Evolutionary conservation across 1,284 basidiomycete genomes (phyloP).

Genomic region (Mycena sp.): DNA sequence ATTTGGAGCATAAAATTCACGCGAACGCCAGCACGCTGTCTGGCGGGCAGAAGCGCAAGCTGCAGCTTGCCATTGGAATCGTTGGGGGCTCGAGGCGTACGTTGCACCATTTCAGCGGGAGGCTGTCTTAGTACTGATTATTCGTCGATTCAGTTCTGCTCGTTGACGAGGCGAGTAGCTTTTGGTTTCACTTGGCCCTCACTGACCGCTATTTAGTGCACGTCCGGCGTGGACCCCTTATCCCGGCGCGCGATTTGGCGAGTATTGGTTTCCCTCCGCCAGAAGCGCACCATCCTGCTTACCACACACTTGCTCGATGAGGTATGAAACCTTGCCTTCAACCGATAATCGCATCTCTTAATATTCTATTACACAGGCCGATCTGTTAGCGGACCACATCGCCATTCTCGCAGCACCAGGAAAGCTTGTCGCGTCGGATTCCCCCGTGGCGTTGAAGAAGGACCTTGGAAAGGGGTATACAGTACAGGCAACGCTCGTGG

Average conservation of each 20-base stretch:
- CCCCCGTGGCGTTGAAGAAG: slow-evolving; percentile 78
- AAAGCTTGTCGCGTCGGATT: slow-evolving; percentile 74
- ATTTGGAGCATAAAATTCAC: slow-evolving; percentile 73
- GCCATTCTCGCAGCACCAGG: slow-evolving; percentile 81
- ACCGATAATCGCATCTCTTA: neutral
- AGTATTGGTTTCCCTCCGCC: slow-evolving; percentile 71
- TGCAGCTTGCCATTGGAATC: slow-evolving; percentile 82
- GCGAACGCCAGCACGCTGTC: slow-evolving; percentile 72
- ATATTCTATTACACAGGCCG: slow-evolving; percentile 50
- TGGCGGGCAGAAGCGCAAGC: slow-evolving; percentile 85
- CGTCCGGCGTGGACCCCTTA: slow-evolving; percentile 83
- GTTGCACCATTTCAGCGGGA: slow-evolving; percentile 25
- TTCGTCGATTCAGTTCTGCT: slow-evolving; percentile 63
- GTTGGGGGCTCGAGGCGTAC: slow-evolving; percentile 77
- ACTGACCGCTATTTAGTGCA: slow-evolving; percentile 54
- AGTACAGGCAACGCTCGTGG: slow-evolving; percentile 59
- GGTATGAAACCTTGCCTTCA: neutral
- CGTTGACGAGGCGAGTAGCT: slow-evolving; percentile 64
- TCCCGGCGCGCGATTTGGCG: slow-evolving; percentile 83
- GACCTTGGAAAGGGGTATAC: slow-evolving; percentile 77
- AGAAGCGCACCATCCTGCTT: slow-evolving; percentile 71
- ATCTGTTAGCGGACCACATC: slow-evolving; percentile 79
- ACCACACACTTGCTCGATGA: slow-evolving; percentile 78
- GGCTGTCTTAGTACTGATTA: neutral
- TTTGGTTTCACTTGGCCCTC: neutral